phyloP scores from a whole-genome alignment of 805 yeast species.

The Pichia thaimueangensis region DNA sequence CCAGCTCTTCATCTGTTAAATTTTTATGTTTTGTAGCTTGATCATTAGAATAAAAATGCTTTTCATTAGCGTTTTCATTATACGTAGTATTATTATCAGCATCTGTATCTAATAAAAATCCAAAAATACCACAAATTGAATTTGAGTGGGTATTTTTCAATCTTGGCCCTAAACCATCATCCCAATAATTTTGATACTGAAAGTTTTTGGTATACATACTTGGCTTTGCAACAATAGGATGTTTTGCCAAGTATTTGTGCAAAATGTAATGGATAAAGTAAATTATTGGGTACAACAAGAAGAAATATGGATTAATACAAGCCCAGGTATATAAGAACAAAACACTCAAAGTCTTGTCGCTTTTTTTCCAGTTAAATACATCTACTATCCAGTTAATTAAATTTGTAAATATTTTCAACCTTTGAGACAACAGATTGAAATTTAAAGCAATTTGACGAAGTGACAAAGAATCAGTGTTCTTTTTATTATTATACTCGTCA shows the following conservation, averaged over 20 bases:
- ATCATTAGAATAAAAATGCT: no score
- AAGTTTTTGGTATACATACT: slow-evolving; percentile 34
- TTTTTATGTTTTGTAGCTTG: neutral
- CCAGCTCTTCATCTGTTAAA: slow-evolving; percentile 3
- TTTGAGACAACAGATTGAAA: slow-evolving; percentile 48
- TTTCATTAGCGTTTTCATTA: slow-evolving; percentile 14
- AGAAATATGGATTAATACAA: slow-evolving; percentile 65
- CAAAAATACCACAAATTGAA: slow-evolving; percentile 28
- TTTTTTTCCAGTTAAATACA: slow-evolving; percentile 58
- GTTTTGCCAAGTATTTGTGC: slow-evolving; percentile 64
- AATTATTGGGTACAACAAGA: slow-evolving; percentile 57
- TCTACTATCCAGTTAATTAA: neutral
- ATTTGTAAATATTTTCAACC: slow-evolving; percentile 43
- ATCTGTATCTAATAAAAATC: slow-evolving; percentile 24
- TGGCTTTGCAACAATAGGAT: slow-evolving; percentile 43
- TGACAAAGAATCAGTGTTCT: slow-evolving; percentile 35
- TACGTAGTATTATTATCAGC: slow-evolving; percentile 12
- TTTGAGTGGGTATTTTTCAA: slow-evolving; percentile 44
- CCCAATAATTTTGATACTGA: slow-evolving; percentile 3
- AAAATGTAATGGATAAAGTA: slow-evolving; percentile 53
- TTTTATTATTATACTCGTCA: no score
- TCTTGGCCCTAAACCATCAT: slow-evolving; percentile 18
- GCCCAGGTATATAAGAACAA: slow-evolving; percentile 57
- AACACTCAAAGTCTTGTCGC: slow-evolving; percentile 58
- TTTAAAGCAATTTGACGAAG: slow-evolving; percentile 50